Conservation (phyloP, 495 filamentous ascomycete species). For the Penicillium fimorum region DNA sequence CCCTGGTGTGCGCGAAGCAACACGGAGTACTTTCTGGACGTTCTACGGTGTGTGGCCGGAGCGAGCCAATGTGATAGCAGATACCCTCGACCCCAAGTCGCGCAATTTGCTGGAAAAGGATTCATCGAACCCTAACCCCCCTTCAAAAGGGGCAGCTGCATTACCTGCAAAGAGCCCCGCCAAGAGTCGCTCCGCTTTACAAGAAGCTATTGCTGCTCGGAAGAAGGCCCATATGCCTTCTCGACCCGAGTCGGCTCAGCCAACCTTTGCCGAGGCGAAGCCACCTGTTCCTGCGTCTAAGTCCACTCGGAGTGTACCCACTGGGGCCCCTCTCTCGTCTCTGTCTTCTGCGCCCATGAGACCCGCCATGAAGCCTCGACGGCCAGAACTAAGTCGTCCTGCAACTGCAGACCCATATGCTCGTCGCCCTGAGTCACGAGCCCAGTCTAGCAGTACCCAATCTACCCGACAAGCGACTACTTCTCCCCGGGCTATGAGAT, state of each 20-base stretch:
- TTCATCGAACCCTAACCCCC: conserved; percentile 71
- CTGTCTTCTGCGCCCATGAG: conserved; percentile 61
- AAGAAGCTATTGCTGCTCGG: conserved; percentile 79
- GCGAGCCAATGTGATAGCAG: conserved; percentile 72
- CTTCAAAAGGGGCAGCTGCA: conserved; percentile 41
- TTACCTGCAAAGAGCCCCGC: conserved; percentile 35
- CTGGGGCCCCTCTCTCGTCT: conserved; percentile 39
- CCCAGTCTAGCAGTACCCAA: conserved; percentile 22
- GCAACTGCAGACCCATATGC: conserved; percentile 61
- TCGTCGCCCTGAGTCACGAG: conserved; percentile 33
- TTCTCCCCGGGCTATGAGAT: conserved; percentile 39
- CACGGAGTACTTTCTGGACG: conserved; percentile 80
- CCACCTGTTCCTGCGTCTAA: conserved; percentile 41
- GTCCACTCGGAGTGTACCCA: conserved; percentile 33
- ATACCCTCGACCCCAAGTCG: conserved; percentile 68
- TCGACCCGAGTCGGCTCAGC: conserved; percentile 72
- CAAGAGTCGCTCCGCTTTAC: conserved; percentile 54
- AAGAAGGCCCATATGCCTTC: conserved; percentile 65
- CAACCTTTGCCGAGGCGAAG: conserved; percentile 46
- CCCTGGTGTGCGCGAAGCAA: conserved; percentile 78
- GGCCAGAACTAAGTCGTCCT: conserved; percentile 52
- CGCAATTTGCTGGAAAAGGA: conserved; percentile 75
- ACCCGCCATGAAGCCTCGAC: conserved; percentile 45
- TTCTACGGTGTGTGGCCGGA: conserved; percentile 76
- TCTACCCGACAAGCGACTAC: conserved; percentile 38